Evolutionary conservation across 495 filamentous ascomycete species (phyloP).

Genomic region (Geopyxis carbonaria): DNA sequence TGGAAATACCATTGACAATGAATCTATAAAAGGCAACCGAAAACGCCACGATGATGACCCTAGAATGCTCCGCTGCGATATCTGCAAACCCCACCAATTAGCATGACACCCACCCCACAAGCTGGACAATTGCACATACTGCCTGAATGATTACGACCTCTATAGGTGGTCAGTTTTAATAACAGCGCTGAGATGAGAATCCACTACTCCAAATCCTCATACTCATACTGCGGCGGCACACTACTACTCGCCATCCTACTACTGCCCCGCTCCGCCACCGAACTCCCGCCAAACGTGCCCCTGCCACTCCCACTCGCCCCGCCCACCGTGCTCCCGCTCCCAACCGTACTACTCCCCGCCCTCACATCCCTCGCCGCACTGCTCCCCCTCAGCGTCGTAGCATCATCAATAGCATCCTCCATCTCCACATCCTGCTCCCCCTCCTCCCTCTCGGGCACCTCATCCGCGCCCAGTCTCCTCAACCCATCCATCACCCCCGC

Average conservation of each 20-base stretch:
- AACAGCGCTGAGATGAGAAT: no score
- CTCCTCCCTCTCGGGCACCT: slow-evolving; percentile 39
- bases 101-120: no score
- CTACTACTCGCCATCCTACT: background rate
- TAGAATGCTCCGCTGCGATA: no score
- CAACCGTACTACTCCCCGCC: slow-evolving; percentile 13
- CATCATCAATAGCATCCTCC: slow-evolving; percentile 31
- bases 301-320: background rate
- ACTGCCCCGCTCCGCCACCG: slow-evolving; percentile 2
- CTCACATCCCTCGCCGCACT: slow-evolving; percentile 26
- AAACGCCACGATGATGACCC: no score
- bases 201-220: no score
- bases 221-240: background rate
- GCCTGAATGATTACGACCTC: no score
- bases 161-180: no score
- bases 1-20: no score
- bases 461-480: slow-evolving; percentile 44
- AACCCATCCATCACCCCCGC: slow-evolving; percentile 73
- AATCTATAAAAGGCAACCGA: no score
- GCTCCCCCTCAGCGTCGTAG: slow-evolving; percentile 2
- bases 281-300: slow-evolving; percentile 2
- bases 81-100: no score
- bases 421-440: slow-evolving; percentile 38
- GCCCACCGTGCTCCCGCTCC: background rate
- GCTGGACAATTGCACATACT: no score